A percentile compares a stretch with the other conserved stretches of the same genome.
Conservation (phyloP, 106 monocot species). For the Iris macrosiphon region DNA sequence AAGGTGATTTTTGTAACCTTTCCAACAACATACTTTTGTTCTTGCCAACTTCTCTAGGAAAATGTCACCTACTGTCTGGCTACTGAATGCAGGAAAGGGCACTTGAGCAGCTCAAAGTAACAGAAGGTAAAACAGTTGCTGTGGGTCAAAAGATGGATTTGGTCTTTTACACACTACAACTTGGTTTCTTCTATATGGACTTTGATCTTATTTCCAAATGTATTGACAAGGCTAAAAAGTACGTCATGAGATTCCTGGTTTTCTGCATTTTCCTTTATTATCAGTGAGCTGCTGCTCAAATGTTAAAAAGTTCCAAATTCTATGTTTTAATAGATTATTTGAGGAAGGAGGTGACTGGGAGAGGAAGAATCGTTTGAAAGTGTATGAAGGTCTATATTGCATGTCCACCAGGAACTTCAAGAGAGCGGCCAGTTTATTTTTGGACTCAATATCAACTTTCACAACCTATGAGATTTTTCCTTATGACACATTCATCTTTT, state of each 20-base stretch:
- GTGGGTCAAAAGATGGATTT: constrained; percentile 99
- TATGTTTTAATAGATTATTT: constrained; percentile 63
- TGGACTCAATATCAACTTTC: constrained; percentile 97
- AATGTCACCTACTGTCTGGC: not conserved
- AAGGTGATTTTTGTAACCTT: constrained; percentile 37
- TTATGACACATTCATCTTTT: constrained; percentile 95
- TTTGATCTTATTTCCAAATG: constrained; percentile 79
- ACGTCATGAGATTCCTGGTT: not conserved
- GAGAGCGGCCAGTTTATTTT: constrained; percentile 76
- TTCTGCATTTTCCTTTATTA: not conserved
- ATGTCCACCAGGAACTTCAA: constrained; percentile 95
- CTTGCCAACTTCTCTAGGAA: not conserved
- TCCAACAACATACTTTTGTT: not conserved
- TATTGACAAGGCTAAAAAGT: constrained; percentile 95
- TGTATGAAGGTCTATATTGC: constrained; percentile 89
- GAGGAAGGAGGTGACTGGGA: constrained; percentile 99
- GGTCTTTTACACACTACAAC: constrained; percentile 82
- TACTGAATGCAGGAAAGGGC: constrained; percentile 11
- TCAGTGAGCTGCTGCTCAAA: constrained; percentile 4
- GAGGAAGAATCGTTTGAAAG: constrained; percentile 92
- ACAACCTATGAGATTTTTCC: constrained; percentile 94
- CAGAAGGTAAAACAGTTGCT: constrained; percentile 97
- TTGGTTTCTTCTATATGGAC: constrained; percentile 89
- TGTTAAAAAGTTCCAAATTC: not conserved
- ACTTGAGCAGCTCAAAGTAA: constrained; percentile 90